Evolutionary conservation across 306 rosid genomes (phyloP), one percentile per base, ranked within the genome.

Genomic region (Psophocarpus tetragonolobus): DNA sequence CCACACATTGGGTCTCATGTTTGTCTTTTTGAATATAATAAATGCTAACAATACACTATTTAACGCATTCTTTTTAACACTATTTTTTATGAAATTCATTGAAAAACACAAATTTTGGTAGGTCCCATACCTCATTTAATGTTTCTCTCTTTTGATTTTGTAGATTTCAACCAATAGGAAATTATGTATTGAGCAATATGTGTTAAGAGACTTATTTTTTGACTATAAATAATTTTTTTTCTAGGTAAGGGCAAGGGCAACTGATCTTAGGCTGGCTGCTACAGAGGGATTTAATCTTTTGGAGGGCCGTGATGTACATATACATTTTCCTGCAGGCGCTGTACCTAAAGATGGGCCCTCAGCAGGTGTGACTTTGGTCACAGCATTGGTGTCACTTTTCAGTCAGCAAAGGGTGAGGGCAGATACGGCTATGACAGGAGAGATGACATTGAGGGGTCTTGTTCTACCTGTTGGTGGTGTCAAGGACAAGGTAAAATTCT

Each of bases 331-430:
- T 39, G 94, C 98, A 11, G 99, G 98, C 17, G 99, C 98, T 81
- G 98, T 92, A 47, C 98, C 99, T 35, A 96, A 96, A 85, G 99
- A 96, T 86, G 99, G 99, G 56, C 99, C 99, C 57, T 96, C 99
- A 4, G 99, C 99, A 1, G 99, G 99, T 47, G 99, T 96, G 85
- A 96, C 99, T 68, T 85, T 96, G 77, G 99, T 96, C 72, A 96
- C 99, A 11, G 93, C 98, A 23, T 82, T 96, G 78, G 99, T 96
- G 60, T 96, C 99, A 9, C 81, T 96, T 80, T 91, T 96, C 88
- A 87, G 86, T 86, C 89, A 85, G 81, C 89, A 50, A 84, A 88
- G 86, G 63, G 94, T 92, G 50, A 88, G 99, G 85, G 91, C 96
- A 26, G 99, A 92, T 86, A 96, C 99, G 8, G 98, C 99, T 57